Evolutionary conservation across 1,284 basidiomycete genomes (phyloP), one percentile per base, ranked within the genome.

Genomic region (Ustilago bromivora): DNA sequence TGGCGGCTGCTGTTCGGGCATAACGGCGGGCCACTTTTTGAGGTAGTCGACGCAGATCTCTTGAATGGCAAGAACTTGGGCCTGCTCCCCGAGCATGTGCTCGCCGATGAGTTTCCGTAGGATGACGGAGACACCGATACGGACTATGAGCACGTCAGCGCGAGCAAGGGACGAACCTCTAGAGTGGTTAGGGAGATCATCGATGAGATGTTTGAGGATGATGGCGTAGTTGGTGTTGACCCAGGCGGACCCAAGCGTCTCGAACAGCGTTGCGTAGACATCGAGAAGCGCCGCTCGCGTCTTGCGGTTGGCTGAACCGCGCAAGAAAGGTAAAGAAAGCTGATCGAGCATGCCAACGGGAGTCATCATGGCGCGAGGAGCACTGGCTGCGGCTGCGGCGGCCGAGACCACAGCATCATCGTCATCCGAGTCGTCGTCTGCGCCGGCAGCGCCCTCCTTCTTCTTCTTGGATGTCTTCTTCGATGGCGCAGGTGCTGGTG

Each of bases 61-160:
- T 78, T 93, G 92, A 35, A 98, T 93, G 0, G 96, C 96, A 40
- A 90, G 89, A 57, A 98, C 96, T 87, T 98, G 96, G 78, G 95
- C 94, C 84, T 98, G 96, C 70, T 85, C 84, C 65, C 92, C 92
- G 57, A 99, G 88, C 89, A 98, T 92, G 62, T 94, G 89, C 6
- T 93, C 91, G 1, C 93, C 94, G 55, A 99, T 91, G 35, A 98
- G 89, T 79, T 96, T 93, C 51, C 95, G 89, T 38, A 98, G 87
- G 11, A 98, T 84, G 40, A 94, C 89, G 2, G 91, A 91, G 38
- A 95, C 91, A 8, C 93, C 88, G 43, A 91, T 92, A 17, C 94
- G 90, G 2, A 92, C 89, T 6, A 92, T 88, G 9, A 98, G 87
- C 1, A 89, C 89, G 57, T 98, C 96, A 87, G 77, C 75, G n/a